These are phyloP conservation scores for Entrophospora sp. DNA, from an alignment of 192 early-diverging fungal species.

Conservation along the genomic window DNA sequence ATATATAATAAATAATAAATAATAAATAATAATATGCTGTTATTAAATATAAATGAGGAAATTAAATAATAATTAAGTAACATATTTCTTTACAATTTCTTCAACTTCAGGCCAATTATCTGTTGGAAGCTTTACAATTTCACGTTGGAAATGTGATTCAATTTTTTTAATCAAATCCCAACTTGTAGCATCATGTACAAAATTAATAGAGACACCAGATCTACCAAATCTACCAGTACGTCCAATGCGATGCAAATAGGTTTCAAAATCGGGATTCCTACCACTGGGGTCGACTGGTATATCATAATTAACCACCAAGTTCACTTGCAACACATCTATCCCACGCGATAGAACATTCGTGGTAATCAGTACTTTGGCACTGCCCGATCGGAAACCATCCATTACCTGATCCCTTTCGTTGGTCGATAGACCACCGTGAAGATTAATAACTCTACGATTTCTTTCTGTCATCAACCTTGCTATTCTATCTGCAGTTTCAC, in stretches of 20 bases:
- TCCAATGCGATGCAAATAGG: slow-evolving; percentile 96
- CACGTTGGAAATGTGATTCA: slow-evolving; percentile 66
- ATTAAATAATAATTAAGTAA: slow-evolving; percentile 33
- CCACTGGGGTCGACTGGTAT: slow-evolving; percentile 63
- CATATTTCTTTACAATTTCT: slow-evolving; percentile 74
- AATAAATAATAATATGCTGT: no score
- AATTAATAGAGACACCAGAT: slow-evolving; percentile 89
- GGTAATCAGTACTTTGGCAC: slow-evolving; percentile 88
- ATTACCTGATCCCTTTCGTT: slow-evolving; percentile 82
- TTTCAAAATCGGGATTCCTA: slow-evolving; percentile 73
- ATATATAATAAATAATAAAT: no score
- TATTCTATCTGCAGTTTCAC: slow-evolving; percentile 78
- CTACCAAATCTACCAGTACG: slow-evolving; percentile 96
- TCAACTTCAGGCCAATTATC: slow-evolving; percentile 78
- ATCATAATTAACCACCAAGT: slow-evolving; percentile 95
- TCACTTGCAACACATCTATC: slow-evolving; percentile 94
- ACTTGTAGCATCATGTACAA: slow-evolving; percentile 73
- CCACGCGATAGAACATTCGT: slow-evolving; percentile 97
- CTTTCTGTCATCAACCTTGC: slow-evolving; percentile 62
- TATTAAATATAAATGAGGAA: no score
- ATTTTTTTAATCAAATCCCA: slow-evolving; percentile 77
- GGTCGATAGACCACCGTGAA: slow-evolving; percentile 77
- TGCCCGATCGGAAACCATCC: slow-evolving; percentile 84
- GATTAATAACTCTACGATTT: slow-evolving; percentile 72
- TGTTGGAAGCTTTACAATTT: slow-evolving; percentile 74